These are phyloP conservation scores for Evernia prunastri DNA, from an alignment of 495 filamentous ascomycete species.

Conservation along the genomic window DNA sequence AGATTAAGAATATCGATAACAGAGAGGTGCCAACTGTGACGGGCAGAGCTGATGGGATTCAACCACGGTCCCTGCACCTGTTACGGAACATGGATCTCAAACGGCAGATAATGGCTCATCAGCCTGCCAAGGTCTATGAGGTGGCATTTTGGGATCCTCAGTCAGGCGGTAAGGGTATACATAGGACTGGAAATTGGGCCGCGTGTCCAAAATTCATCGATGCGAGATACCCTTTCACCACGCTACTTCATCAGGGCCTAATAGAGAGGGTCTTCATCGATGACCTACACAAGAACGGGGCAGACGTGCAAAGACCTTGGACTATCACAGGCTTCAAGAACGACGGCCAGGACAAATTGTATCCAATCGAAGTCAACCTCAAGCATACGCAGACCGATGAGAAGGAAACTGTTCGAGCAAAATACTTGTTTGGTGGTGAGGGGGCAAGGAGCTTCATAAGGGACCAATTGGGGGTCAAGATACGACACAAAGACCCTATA, in stretches of 20 bases:
- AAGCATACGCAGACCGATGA: slow-evolving; percentile 67
- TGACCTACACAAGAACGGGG: slow-evolving; percentile 55
- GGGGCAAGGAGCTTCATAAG: slow-evolving; percentile 59
- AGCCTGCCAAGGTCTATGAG: slow-evolving; percentile 60
- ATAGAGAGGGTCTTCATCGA: slow-evolving; percentile 60
- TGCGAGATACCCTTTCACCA: slow-evolving; percentile 60
- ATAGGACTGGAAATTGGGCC: slow-evolving; percentile 55
- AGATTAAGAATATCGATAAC: slow-evolving; percentile 63
- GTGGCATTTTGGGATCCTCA: slow-evolving; percentile 61
- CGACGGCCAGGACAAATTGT: slow-evolving; percentile 47
- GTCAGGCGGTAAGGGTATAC: slow-evolving; percentile 45
- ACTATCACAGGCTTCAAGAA: slow-evolving; percentile 55
- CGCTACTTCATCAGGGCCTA: slow-evolving; percentile 57
- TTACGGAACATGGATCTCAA: slow-evolving; percentile 60
- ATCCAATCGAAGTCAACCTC: slow-evolving; percentile 62
- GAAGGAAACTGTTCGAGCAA: slow-evolving; percentile 56
- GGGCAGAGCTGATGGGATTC: slow-evolving; percentile 71
- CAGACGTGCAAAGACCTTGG: slow-evolving; percentile 54
- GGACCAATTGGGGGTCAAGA: slow-evolving; percentile 51
- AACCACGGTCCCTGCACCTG: slow-evolving; percentile 64
- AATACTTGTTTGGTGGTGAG: slow-evolving; percentile 61
- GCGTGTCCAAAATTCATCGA: slow-evolving; percentile 61
- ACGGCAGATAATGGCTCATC: slow-evolving; percentile 56
- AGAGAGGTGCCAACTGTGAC: slow-evolving; percentile 56
- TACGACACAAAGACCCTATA: slow-evolving; percentile 59